Evolutionary conservation across 495 filamentous ascomycete species (phyloP), one percentile per base, ranked within the genome.

Genomic region (Penicillium pancosmium): DNA sequence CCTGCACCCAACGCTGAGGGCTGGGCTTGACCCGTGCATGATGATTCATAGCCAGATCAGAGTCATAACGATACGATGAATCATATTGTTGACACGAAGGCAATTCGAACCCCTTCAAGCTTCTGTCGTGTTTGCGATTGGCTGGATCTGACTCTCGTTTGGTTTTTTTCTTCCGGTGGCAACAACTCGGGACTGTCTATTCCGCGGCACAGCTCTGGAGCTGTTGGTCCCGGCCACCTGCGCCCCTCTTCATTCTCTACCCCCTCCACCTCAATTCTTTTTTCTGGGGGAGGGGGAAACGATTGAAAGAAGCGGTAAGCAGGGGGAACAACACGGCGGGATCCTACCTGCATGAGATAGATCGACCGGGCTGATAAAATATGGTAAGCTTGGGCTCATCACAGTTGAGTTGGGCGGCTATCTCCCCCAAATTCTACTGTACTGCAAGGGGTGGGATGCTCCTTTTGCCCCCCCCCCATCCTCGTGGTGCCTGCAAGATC

Each of bases 401-500:
- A 46, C 55, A 31, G 46, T 51, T 57, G 49, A 31, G 46, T 51
- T 57, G 55, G 55, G 48, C 55, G 34, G 49, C 55, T 44, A 36
- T 38, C 25, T 41, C 23, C 46, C 46, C 46, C 46, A 21, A 35
- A 50, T 36, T 36, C 44, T 19, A n/a, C 40, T 23, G 60, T 19
- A n/a, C 40, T 23, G 60, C 55, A 59, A 60, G 49, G 60, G 64
- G 59, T 54, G 44, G 60, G 64, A 61, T 54, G 49, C 51, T 36
- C 49, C 50, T 43, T 46, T 57, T 52, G 46, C 52, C 41, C 46
- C 59, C 59, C 23, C 19, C 19, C 19, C 23, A 11, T 46, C 40
- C 61, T 65, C 58, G 46, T 55, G 27, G 50, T 62, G 41, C 46
- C 62, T 69, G 64, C 67, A 58, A 65, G 64, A 69, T 69, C 67